A percentile compares a stretch with the other conserved stretches of the same genome.
phyloP scores from a whole-genome alignment of 768 basidiomycete genomes.

The Suillus ampliporus region DNA sequence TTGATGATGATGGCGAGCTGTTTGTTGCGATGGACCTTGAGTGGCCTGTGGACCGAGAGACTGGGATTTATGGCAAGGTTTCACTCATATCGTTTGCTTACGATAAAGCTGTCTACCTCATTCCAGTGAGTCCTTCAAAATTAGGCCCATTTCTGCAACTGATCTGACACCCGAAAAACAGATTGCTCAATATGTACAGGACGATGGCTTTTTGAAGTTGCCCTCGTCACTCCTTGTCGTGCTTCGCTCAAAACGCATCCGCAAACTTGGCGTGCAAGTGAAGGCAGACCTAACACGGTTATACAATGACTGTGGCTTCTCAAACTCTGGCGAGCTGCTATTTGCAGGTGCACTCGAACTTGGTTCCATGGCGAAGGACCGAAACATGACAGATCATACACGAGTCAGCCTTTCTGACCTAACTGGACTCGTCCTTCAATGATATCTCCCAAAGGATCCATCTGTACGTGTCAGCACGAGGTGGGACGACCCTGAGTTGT shows the following conservation, averaged over 20 bases:
- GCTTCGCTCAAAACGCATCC: conserved; percentile 5
- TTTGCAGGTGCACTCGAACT: conserved; percentile 38
- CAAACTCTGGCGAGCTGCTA: not conserved
- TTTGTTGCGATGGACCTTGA: conserved; percentile 13
- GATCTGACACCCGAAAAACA: not conserved
- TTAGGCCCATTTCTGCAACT: not conserved
- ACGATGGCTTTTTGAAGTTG: conserved; percentile 10
- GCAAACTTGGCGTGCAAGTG: conserved; percentile 33
- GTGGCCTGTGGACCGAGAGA: conserved; percentile 15
- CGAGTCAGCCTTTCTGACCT: conserved; percentile 37
- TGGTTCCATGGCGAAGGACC: conserved; percentile 34
- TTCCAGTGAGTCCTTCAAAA: not conserved
- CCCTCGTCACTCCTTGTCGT: conserved; percentile 9
- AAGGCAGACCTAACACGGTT: conserved; percentile 28
- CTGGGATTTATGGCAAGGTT: not conserved
- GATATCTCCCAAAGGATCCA: conserved; percentile 27
- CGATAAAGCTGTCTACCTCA: conserved; percentile 8
- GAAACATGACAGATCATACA: conserved; percentile 21
- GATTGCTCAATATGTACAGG: not conserved
- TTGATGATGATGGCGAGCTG: not conserved
- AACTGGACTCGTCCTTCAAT: conserved; percentile 30
- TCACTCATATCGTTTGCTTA: conserved; percentile 9
- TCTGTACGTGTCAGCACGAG: conserved; percentile 22
- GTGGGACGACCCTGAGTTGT: conserved; percentile 24
- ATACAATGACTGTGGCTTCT: conserved; percentile 16